Conservation (phyloP, 345 rosid genomes). For the Citrus hindsii region DNA sequence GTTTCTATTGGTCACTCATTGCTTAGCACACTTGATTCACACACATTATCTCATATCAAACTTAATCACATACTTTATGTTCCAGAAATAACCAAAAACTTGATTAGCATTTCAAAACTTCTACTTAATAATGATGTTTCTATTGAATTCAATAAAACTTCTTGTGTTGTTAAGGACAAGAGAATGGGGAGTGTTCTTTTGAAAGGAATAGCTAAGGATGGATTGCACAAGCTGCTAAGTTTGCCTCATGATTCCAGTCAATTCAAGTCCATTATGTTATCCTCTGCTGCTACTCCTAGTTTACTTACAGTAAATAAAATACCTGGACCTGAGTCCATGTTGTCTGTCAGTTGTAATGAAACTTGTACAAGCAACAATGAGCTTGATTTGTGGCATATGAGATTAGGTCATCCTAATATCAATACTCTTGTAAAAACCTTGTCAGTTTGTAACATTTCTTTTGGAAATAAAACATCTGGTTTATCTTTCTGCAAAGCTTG, state of each 20-base stretch:
- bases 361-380: no score
- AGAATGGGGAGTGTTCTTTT: not conserved
- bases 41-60: not conserved
- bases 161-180: not conserved
- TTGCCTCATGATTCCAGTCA: no score
- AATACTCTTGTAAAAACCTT: no score
- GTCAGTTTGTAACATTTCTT: no score
- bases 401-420: no score
- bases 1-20: not conserved
- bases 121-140: not conserved
- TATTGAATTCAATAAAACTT: not conserved
- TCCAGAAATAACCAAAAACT: not conserved
- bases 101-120: not conserved
- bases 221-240: not conserved
- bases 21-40: not conserved
- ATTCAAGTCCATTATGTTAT: no score
- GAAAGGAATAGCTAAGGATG: not conserved
- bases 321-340: no score
- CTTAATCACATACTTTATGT: not conserved
- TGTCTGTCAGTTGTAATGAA: accelerated
- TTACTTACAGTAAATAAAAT: no score
- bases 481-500: no score
- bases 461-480: no score
- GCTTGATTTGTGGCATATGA: no score
- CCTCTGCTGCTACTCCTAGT: no score